phyloP scores from a whole-genome alignment of 2,329 filamentous ascomycete species.

The Pseudogymnoascus sp. region DNA sequence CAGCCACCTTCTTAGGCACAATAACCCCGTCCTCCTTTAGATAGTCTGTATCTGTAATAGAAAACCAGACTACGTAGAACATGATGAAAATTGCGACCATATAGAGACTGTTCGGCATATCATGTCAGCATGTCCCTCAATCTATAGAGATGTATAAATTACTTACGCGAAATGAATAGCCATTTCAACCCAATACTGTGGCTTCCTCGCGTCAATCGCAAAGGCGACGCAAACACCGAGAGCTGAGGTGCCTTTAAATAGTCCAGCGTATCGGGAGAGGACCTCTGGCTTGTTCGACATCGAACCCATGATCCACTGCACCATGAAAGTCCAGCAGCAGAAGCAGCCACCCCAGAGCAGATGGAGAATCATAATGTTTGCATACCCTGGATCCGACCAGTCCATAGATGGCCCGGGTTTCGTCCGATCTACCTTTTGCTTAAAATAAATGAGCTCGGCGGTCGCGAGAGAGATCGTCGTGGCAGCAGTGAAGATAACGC shows the following conservation, averaged over 20 bases:
- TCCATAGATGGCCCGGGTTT: conserved; percentile 7
- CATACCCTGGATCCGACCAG: conserved; percentile 15
- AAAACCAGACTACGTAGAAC: not conserved
- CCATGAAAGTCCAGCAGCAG: conserved; percentile 15
- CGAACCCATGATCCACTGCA: conserved; percentile 16
- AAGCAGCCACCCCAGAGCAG: conserved; percentile 16
- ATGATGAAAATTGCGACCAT: conserved; percentile 5
- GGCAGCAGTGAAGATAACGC: conserved; percentile 12
- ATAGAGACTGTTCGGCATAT: not conserved
- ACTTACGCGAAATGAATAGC: conserved; percentile 2
- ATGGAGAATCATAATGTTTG: conserved; percentile 16
- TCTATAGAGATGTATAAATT: not conserved
- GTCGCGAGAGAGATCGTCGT: conserved; percentile 12
- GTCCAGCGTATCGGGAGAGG: conserved; percentile 14
- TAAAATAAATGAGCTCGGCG: conserved; percentile 13
- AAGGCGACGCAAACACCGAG: conserved; percentile 10
- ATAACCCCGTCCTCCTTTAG: conserved; percentile 5
- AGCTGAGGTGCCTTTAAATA: conserved; percentile 16
- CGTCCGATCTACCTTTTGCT: conserved; percentile 10
- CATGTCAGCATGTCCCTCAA: not conserved
- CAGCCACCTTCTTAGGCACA: conserved; percentile 4
- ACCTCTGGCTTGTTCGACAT: conserved; percentile 18
- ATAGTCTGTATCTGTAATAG: conserved; percentile 12
- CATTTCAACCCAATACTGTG: conserved; percentile 1
- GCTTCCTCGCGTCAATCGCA: not conserved